phyloP scores from a whole-genome alignment of 2,329 filamentous ascomycete species.

The Scortechinia acanthostroma region DNA sequence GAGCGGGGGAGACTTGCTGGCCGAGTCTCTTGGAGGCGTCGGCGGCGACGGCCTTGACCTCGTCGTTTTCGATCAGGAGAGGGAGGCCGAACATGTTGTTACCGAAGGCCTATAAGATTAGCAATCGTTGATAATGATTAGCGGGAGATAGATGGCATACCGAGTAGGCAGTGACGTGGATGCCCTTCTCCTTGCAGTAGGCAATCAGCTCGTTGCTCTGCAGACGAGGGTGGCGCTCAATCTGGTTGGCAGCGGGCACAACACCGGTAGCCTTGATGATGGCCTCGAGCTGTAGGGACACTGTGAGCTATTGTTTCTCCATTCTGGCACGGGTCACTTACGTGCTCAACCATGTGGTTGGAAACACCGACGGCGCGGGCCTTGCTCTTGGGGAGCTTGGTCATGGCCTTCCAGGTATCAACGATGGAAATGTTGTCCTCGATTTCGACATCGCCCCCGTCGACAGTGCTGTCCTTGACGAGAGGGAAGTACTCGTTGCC shows the following conservation, averaged over 20 bases:
- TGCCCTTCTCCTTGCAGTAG: conserved; percentile 54
- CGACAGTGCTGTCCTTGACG: conserved; percentile 18
- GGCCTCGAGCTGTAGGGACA: conserved; percentile 31
- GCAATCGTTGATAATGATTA: conserved; percentile 35
- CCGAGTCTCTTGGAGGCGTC: conserved; percentile 27
- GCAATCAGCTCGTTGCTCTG: conserved; percentile 48
- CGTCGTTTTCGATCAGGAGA: conserved; percentile 49
- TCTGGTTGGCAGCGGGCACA: conserved; percentile 57
- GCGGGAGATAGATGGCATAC: conserved; percentile 34
- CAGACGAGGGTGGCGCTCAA: conserved; percentile 62
- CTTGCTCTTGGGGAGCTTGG: conserved; percentile 51
- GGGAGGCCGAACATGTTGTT: conserved; percentile 32
- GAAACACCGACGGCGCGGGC: conserved; percentile 65
- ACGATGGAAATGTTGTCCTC: conserved; percentile 30
- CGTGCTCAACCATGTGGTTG: conserved; percentile 59
- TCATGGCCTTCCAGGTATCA: conserved; percentile 39
- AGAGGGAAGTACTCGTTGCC: conserved; percentile 35
- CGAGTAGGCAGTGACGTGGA: conserved; percentile 63
- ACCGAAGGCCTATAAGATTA: conserved; percentile 33
- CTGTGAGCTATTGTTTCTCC: conserved; percentile 4
- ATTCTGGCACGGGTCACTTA: conserved; percentile 5
- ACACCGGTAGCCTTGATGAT: conserved; percentile 49
- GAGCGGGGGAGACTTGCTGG: conserved; percentile 32
- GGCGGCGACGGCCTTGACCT: conserved; percentile 47
- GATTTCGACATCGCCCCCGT: conserved; percentile 25